Evolutionary conservation across 23 red algal species (phyloP), one percentile per base, ranked within the genome.

Genomic region (Gracilariopsis chorda): DNA sequence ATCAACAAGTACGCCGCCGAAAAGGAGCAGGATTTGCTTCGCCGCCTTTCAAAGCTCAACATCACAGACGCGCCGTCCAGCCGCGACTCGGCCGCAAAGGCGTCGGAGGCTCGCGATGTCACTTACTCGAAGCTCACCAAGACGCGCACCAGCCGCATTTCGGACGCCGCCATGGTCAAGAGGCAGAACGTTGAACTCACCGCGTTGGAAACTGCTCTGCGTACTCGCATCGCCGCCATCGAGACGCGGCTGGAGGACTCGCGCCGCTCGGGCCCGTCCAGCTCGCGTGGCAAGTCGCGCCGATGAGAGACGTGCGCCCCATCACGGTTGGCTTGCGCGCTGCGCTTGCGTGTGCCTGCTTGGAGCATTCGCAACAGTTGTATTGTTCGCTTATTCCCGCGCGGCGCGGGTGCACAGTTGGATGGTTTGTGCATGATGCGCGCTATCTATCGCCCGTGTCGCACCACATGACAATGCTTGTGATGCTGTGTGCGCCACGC

Each of bases 1-100:
- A 32, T 89, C 32, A 89, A 89, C 52, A 73, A 77, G 65, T 51
- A 77, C 33, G 45, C 51, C 33, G 52, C 34, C 3, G 69, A 77
- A 7, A 77, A 78, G 51, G 85, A 89, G n/a, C 29, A 63, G 6
- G 85, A 75, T 12, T 37, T 89, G 56, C 14, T 77, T 24, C 45
- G 58, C 28, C 44, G 69, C 20, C 42, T 80, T 48, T 27, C 48
- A 11, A 80, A 58, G 52, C 48, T 80, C 76, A 80, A 80, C 76
- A 24, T 35, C 4, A 34, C 48, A 4, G 76, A 80, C 20, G 48
- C 48, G 6, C 76, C 76, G 0, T 25, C 2, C 32, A 59, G 52
- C 32, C 48, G 76, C 11, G 76, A 80, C 13, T 57, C 40, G 9
- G 76, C 76, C 20, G 48, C 48, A 1, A 80, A 59, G 48, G 35